Evolutionary conservation across 2,329 filamentous ascomycete species (phyloP).

Genomic region (Spiromastix sp.): DNA sequence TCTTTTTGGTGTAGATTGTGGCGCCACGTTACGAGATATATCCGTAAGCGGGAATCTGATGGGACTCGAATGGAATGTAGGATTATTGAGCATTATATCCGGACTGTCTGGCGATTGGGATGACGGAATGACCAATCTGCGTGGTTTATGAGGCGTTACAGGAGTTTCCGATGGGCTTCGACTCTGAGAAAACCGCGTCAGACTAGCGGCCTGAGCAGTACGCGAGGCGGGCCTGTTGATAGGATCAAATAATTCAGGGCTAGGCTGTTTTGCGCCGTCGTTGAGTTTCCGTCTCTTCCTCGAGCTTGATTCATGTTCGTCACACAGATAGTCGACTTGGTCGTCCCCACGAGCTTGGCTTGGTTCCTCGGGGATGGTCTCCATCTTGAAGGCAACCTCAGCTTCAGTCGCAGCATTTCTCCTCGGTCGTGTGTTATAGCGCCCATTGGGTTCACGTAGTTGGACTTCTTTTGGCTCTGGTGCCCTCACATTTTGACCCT

Average conservation of each 20-base stretch:
- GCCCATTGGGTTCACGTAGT: not conserved
- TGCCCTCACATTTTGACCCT: constrained; percentile 4
- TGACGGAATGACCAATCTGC: constrained; percentile 27
- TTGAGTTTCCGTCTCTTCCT: not conserved
- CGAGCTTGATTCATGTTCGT: too few relatives aligned
- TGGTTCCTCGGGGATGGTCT: constrained; percentile 7
- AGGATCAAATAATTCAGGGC: too few relatives aligned
- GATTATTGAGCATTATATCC: constrained; percentile 23
- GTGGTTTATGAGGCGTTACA: constrained; percentile 24
- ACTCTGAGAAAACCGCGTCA: too few relatives aligned
- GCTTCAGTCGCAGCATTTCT: not conserved
- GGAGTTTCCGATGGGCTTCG: too few relatives aligned
- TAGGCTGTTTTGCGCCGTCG: not conserved
- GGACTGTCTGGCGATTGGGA: constrained; percentile 35
- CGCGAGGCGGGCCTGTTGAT: too few relatives aligned
- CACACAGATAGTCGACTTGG: too few relatives aligned
- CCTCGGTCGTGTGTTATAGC: not conserved
- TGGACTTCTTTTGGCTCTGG: too few relatives aligned
- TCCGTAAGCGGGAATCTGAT: constrained; percentile 17
- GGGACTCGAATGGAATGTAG: constrained; percentile 7
- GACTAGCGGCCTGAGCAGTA: too few relatives aligned
- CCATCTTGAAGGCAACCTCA: not conserved
- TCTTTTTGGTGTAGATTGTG: constrained; percentile 1
- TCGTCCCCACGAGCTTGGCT: not conserved
- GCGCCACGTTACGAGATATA: not conserved